Evolutionary conservation across 352 stramenopile species (phyloP).

Genomic region (Globisporangium emineosum): DNA sequence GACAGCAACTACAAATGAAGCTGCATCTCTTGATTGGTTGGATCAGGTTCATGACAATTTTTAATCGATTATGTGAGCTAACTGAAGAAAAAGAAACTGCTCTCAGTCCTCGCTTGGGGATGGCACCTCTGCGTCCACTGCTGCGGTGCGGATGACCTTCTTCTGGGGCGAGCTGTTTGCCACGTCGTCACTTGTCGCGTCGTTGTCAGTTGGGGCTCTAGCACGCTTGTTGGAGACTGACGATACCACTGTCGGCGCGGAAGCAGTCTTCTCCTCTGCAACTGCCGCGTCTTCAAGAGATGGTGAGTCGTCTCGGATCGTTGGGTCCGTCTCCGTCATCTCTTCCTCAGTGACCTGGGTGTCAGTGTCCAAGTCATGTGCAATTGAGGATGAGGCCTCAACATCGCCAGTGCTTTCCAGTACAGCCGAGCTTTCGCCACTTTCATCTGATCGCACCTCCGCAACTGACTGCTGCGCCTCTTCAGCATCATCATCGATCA

Average conservation of each 20-base stretch:
- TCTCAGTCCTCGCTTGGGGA: not conserved
- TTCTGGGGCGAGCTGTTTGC: slow-evolving; percentile 10
- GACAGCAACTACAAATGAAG: not conserved
- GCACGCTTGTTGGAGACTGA: slow-evolving; percentile 10
- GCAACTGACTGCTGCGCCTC: not conserved
- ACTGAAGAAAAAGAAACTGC: not conserved
- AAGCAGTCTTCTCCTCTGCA: not conserved
- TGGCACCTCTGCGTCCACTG: not conserved
- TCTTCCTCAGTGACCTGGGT: not conserved
- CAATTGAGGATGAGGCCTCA: not conserved
- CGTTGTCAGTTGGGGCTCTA: slow-evolving; percentile 1
- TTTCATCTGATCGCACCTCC: not conserved
- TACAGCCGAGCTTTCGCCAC: not conserved
- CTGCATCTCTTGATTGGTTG: not conserved
- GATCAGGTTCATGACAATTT: not conserved
- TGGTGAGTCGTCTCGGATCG: not conserved
- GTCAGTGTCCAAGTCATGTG: not conserved
- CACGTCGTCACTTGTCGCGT: not conserved
- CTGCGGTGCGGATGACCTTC: slow-evolving; percentile 8
- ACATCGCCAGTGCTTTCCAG: not conserved
- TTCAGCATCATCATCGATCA: not conserved
- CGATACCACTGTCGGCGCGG: not conserved
- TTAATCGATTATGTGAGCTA: not conserved
- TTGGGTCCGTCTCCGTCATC: not conserved
- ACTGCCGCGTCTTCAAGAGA: not conserved